Base-by-base conservation (phyloP, 805 yeast genomes). In the Zygosaccharomyces gambellarensis region DNA sequence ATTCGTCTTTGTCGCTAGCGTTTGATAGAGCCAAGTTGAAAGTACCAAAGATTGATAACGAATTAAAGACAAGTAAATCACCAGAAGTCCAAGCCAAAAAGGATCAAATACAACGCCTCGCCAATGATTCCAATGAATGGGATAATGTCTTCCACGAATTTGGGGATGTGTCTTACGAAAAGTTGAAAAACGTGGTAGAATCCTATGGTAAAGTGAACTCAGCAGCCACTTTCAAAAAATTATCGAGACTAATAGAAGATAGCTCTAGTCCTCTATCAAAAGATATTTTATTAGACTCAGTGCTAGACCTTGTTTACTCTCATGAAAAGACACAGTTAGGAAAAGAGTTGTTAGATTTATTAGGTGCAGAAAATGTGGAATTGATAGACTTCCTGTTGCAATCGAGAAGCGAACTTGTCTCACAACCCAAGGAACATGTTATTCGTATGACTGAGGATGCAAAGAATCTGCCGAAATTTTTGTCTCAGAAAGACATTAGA, bases 311-410 rank as follows among this genome's bases (percentile, higher is more conserved):
- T 4, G 44, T 63, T 4, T 58, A 67, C 8, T 67, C 70, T 0
- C 55, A 69, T 6, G 68, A 74, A 8, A 84, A 81, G 38, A 85
- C 79, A 31, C 81, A 78, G 34, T 60, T 87, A 10, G 96, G 90
- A 60, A 81, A 87, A 5, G 70, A 79, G 5, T 68, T 94, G 38
- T 81, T 88, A 51, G 97, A 90, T 63, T 73, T 87, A 6, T 65
- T 94, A 1, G 99, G 99, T 0, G 85, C 82, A 57, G 96, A 89
- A 23, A 86, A 88, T 61, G 77, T 94, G 52, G 97, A 89, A 47
- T 67, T 90, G 44, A 86, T 90, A 8, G 76, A 89, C 1, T 64
- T 63, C 47, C 38, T 65, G 7, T 25, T 65, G 6, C 62, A 65
- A 43, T 51, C 54, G 42, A 50, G 60, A 41, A 43, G 47, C 10